Percentiles rank a stretch among this genome's conserved stretches.
Conservation (phyloP, 495 filamentous ascomycete genomes). For the Rhypophila decipiens region DNA sequence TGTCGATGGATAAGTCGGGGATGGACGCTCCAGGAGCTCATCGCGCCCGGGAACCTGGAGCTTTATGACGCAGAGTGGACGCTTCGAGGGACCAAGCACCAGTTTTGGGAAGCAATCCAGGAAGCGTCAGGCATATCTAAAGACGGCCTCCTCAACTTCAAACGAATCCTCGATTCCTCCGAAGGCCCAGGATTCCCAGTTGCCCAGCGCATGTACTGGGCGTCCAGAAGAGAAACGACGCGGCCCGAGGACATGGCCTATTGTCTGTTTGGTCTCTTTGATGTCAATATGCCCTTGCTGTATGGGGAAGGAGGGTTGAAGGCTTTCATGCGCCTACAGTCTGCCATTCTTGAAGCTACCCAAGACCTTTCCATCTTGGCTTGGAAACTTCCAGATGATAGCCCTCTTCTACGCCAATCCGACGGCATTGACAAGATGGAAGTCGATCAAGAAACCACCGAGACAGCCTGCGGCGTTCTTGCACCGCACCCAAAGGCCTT, state of each 20-base stretch:
- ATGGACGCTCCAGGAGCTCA: background rate
- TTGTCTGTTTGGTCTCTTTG: conserved; percentile 7
- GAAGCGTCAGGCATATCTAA: background rate
- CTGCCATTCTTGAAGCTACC: background rate
- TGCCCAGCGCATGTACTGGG: conserved; percentile 7
- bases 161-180: no score
- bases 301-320: conserved; percentile 6
- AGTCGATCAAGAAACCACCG: background rate
- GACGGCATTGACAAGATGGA: background rate
- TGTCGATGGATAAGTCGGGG: background rate
- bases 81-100: background rate
- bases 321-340: conserved; percentile 6
- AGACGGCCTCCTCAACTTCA: background rate
- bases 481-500: background rate
- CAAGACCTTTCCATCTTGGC: background rate
- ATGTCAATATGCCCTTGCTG: conserved; percentile 6
- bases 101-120: background rate
- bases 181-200: background rate
- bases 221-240: background rate
- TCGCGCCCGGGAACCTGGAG: background rate
- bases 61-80: background rate
- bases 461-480: background rate
- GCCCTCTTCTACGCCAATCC: no score
- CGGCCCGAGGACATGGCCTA: conserved; percentile 9
- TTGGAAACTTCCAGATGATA: background rate